Percentiles rank a stretch among this genome's conserved stretches.
These are phyloP conservation scores for Kurtzmaniella quercitrusa DNA, from an alignment of 1,139 yeast species.

Conservation along the genomic window DNA sequence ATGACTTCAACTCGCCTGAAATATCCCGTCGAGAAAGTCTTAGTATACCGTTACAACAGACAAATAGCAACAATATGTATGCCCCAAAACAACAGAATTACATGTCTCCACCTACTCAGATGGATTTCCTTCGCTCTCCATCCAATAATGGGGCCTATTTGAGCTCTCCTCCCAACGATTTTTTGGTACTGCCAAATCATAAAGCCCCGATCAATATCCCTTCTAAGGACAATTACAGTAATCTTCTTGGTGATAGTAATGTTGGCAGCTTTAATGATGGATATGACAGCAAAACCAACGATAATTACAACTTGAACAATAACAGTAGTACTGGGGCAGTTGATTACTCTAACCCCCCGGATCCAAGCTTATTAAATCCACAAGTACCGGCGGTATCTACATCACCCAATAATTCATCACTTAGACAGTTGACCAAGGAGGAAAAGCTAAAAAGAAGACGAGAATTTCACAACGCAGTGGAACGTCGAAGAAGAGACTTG, in stretches of 20 bases:
- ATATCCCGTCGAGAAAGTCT: conserved; percentile 31
- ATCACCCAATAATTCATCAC: conserved; percentile 15
- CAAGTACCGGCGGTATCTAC: conserved; percentile 24
- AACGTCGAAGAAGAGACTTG: conserved; percentile 71
- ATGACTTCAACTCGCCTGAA: conserved; percentile 22
- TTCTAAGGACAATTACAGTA: neutral
- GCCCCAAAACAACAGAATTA: neutral
- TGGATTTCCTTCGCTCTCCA: conserved; percentile 1
- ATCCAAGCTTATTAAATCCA: conserved; percentile 1
- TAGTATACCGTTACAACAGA: conserved; percentile 19
- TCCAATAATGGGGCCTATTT: neutral
- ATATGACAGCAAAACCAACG: conserved; percentile 6
- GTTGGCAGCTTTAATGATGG: neutral
- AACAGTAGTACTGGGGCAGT: conserved; percentile 8
- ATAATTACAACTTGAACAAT: conserved; percentile 3
- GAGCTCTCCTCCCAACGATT: neutral
- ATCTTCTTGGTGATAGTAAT: neutral
- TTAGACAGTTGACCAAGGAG: conserved; percentile 56
- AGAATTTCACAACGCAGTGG: conserved; percentile 80
- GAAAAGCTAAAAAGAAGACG: conserved; percentile 66
- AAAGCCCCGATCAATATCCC: conserved; percentile 1
- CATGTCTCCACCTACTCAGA: neutral
- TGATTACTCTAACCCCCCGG: conserved; percentile 1
- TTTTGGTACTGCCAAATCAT: neutral
- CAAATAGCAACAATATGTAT: conserved; percentile 8